Conservation (phyloP, 352 stramenopile genomes). For the Phytophthora sojae region DNA sequence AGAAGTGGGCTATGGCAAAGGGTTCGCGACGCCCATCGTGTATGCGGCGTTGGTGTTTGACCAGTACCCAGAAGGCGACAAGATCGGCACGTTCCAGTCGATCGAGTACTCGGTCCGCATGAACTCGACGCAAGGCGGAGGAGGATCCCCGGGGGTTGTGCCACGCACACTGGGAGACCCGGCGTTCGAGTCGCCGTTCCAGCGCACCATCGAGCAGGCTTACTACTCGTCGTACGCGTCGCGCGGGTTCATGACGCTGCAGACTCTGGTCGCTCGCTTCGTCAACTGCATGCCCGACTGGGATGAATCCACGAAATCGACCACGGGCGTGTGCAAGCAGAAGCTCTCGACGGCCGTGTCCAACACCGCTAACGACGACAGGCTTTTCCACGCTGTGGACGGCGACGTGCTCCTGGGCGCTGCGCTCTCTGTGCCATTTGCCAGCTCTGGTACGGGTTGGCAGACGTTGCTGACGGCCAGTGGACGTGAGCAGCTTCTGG, state of each 20-base stretch:
- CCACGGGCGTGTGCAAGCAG: conserved; percentile 55
- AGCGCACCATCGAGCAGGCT: conserved; percentile 47
- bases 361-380: conserved; percentile 27
- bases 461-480: conserved; percentile 5
- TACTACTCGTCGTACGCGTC: conserved; percentile 52
- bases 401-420: conserved; percentile 45
- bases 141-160: conserved; percentile 31
- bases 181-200: conserved; percentile 57
- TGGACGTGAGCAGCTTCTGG: conserved; percentile 41
- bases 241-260: conserved; percentile 71
- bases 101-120: conserved; percentile 76
- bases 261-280: conserved; percentile 69
- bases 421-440: conserved; percentile 4
- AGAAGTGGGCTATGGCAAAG: conserved; percentile 53
- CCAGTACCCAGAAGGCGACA: conserved; percentile 38
- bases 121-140: conserved; percentile 54
- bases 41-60: conserved; percentile 75
- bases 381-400: conserved; percentile 36
- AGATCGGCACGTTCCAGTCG: conserved; percentile 53
- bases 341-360: conserved; percentile 41
- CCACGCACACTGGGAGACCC: conserved; percentile 59
- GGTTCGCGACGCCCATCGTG: conserved; percentile 49
- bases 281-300: conserved; percentile 63
- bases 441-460: conserved; percentile 13
- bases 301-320: conserved; percentile 44